These are phyloP conservation scores for Nicotiana tabacum DNA, from an alignment of 257 asterid genomes.

Conservation along the genomic window DNA sequence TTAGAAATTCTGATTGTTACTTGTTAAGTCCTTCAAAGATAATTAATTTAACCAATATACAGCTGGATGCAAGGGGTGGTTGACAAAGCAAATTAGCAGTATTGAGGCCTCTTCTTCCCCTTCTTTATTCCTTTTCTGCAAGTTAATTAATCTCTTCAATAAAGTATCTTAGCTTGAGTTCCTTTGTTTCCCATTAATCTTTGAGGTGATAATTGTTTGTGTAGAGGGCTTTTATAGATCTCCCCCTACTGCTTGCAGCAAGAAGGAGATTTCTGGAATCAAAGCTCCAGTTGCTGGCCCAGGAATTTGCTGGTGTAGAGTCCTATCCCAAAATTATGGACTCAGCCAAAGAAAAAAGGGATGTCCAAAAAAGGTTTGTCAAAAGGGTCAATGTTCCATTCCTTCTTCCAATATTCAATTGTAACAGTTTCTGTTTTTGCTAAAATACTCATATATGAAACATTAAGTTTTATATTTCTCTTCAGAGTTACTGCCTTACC, in stretches of 20 bases:
- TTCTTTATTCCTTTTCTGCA: not conserved
- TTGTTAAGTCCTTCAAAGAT: not conserved
- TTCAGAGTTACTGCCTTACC: not conserved
- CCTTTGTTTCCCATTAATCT: constrained; percentile 1
- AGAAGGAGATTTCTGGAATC: constrained; percentile 66
- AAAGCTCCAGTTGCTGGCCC: constrained; percentile 73
- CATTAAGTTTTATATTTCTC: not conserved
- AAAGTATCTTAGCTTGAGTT: not conserved
- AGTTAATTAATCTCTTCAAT: constrained; percentile 6
- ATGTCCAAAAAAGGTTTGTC: constrained; percentile 54
- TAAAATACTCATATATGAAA: not conserved
- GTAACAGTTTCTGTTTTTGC: not conserved
- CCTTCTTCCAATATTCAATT: not conserved
- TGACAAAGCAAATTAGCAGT: not conserved
- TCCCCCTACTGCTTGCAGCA: constrained; percentile 45
- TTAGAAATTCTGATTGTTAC: not conserved
- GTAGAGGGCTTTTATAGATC: constrained; percentile 1
- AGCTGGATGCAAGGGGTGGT: not conserved
- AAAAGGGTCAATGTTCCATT: not conserved
- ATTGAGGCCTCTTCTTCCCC: not conserved
- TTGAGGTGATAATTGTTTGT: not conserved
- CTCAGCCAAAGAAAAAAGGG: constrained; percentile 60
- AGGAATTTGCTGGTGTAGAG: constrained; percentile 55
- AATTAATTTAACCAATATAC: not conserved
- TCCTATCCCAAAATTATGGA: constrained; percentile 57